Percentiles rank a stretch among this genome's conserved stretches.
These are phyloP conservation scores for Coelastrella sp. DNA, from an alignment of 139 green algal genomes.

Conservation along the genomic window DNA sequence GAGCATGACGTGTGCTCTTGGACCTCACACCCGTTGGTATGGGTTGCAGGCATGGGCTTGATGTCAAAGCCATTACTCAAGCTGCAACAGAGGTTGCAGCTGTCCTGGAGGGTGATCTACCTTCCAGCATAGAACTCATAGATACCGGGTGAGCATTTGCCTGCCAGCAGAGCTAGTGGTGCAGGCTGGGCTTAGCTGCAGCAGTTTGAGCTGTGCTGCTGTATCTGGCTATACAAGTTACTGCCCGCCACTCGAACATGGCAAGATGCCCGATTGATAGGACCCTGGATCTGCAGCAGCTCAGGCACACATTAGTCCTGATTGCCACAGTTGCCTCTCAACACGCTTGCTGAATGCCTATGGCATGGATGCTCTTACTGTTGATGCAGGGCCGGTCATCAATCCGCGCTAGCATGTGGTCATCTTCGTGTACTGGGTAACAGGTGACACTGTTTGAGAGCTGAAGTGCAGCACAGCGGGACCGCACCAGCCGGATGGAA, in stretches of 20 bases:
- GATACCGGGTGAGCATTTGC: slow-evolving; percentile 33
- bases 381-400: slow-evolving; percentile 20
- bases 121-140: slow-evolving; percentile 28
- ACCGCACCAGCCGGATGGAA: too few species aligned
- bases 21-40: not conserved
- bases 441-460: not conserved
- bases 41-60: slow-evolving; percentile 33
- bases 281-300: too few species aligned
- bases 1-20: not conserved
- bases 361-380: not conserved
- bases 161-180: not conserved
- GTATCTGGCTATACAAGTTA: too few species aligned
- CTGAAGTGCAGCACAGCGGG: too few species aligned
- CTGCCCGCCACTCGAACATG: too few species aligned
- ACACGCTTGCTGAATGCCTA: not conserved
- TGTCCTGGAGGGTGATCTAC: slow-evolving; percentile 41
- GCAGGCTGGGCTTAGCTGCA: not conserved
- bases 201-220: not conserved
- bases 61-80: slow-evolving; percentile 18
- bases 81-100: slow-evolving; percentile 43
- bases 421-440: slow-evolving; percentile 47
- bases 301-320: too few species aligned
- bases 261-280: too few species aligned
- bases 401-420: slow-evolving; percentile 34
- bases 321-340: too few species aligned